Evolutionary conservation across 139 green algal species (phyloP).

Genomic region (Trebouxia sp.): DNA sequence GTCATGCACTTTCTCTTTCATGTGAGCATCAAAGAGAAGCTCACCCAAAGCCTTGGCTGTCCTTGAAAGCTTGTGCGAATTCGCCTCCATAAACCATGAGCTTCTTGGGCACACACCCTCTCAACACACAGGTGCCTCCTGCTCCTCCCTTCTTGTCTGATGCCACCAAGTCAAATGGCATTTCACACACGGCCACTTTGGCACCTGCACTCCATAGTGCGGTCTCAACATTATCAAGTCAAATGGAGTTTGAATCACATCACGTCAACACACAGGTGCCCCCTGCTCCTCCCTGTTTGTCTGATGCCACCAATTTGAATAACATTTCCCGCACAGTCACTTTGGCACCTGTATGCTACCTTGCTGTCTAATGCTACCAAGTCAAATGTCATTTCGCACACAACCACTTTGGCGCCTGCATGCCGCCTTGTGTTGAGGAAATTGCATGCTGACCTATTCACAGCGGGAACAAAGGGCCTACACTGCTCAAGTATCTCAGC

Average conservation of each 20-base stretch:
- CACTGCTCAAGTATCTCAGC: no score
- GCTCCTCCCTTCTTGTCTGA: slow-evolving; percentile 72
- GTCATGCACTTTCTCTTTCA: background rate
- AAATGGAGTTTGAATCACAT: no score
- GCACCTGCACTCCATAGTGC: slow-evolving; percentile 54
- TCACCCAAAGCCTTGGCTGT: slow-evolving; percentile 89
- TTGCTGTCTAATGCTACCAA: slow-evolving; percentile 58
- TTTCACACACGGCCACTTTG: slow-evolving; percentile 80
- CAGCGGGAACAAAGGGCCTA: no score
- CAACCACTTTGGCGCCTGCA: slow-evolving; percentile 71
- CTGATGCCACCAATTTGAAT: slow-evolving; percentile 60
- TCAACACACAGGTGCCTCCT: slow-evolving; percentile 92
- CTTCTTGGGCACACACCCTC: slow-evolving; percentile 99
- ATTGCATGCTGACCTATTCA: no score
- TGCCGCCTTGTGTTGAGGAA: no score
- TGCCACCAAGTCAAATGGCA: slow-evolving; percentile 72
- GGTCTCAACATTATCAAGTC: no score
- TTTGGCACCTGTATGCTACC: slow-evolving; percentile 75
- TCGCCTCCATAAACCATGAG: slow-evolving; percentile 92
- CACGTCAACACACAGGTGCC: slow-evolving; percentile 93
- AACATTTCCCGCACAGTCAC: slow-evolving; percentile 86
- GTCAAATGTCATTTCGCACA: slow-evolving; percentile 78
- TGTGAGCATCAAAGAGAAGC: background rate
- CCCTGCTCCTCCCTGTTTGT: slow-evolving; percentile 74
- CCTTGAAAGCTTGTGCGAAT: slow-evolving; percentile 84